These are phyloP conservation scores for Colletotrichum gigasporum DNA, from an alignment of 2,329 filamentous ascomycete species.

Conservation along the genomic window DNA sequence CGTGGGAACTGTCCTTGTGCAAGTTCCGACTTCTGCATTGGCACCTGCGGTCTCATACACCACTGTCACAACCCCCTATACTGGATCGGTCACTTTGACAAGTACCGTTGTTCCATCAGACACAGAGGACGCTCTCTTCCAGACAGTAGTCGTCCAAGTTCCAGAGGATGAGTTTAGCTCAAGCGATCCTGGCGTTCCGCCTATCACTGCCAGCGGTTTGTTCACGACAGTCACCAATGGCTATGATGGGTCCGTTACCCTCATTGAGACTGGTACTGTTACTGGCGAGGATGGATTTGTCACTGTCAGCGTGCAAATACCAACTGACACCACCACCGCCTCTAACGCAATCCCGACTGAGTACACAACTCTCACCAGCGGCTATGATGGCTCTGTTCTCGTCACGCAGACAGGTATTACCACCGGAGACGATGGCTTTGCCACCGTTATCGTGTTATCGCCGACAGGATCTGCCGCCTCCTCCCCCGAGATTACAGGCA, in stretches of 20 bases:
- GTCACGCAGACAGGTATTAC: background rate
- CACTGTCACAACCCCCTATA: background rate
- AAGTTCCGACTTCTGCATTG: no score
- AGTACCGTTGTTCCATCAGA: background rate
- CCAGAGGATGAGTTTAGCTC: background rate
- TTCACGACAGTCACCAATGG: background rate
- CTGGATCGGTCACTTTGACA: background rate
- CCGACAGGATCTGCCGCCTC: background rate
- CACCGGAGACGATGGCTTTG: background rate
- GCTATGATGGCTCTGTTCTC: constrained; percentile 7
- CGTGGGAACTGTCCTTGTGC: background rate
- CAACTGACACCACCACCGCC: no score
- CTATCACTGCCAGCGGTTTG: no score
- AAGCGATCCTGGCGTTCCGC: background rate
- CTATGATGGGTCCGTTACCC: background rate
- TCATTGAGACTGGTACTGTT: background rate
- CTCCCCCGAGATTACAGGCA: background rate
- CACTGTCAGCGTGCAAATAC: no score
- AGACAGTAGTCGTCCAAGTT: background rate
- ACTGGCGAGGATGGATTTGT: no score
- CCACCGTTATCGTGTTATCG: background rate
- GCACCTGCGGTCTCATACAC: no score
- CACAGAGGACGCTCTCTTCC: background rate
- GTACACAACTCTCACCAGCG: constrained; percentile 4
- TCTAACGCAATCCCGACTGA: background rate